These are phyloP conservation scores for Alternaria sp. DNA, from an alignment of 2,329 filamentous ascomycete species.

Conservation along the genomic window DNA sequence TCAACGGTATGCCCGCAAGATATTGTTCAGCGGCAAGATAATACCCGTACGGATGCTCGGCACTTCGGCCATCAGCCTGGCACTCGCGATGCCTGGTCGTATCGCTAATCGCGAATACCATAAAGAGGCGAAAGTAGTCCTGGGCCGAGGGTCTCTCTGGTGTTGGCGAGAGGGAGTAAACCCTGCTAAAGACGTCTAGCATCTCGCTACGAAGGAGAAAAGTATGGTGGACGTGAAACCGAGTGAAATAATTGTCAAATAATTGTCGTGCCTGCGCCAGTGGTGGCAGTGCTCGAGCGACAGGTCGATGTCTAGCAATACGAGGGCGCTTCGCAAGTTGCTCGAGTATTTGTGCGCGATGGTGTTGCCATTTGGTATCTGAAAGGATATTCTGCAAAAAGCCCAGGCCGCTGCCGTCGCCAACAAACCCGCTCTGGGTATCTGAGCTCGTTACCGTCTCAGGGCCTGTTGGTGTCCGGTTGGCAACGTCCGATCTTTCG, in stretches of 20 bases:
- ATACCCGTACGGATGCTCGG: conserved; percentile 51
- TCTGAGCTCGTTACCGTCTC: conserved; percentile 6
- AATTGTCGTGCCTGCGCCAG: not conserved
- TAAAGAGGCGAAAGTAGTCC: not conserved
- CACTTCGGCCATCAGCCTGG: conserved; percentile 28
- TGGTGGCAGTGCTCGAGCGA: conserved; percentile 1
- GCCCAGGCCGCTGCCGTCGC: conserved; percentile 23
- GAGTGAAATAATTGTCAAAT: not conserved
- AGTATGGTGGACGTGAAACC: not conserved
- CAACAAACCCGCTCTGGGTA: conserved; percentile 18
- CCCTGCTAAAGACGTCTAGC: not conserved
- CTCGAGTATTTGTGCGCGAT: conserved; percentile 13
- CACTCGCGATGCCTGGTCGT: conserved; percentile 36
- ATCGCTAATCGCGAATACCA: not conserved
- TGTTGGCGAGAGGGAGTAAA: not conserved
- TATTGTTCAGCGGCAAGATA: conserved; percentile 49
- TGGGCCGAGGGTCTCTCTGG: not conserved
- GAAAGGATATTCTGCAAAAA: conserved; percentile 22
- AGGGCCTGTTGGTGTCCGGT: not conserved
- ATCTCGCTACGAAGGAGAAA: not conserved
- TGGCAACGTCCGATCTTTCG: not conserved
- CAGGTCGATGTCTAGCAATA: conserved; percentile 4
- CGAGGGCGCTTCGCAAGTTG: conserved; percentile 19
- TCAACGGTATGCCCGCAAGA: conserved; percentile 39
- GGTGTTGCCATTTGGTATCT: conserved; percentile 20